Evolutionary conservation across 345 rosid species (phyloP), one percentile per base, ranked within the genome.

Genomic region (Gossypium rotundifolium): DNA sequence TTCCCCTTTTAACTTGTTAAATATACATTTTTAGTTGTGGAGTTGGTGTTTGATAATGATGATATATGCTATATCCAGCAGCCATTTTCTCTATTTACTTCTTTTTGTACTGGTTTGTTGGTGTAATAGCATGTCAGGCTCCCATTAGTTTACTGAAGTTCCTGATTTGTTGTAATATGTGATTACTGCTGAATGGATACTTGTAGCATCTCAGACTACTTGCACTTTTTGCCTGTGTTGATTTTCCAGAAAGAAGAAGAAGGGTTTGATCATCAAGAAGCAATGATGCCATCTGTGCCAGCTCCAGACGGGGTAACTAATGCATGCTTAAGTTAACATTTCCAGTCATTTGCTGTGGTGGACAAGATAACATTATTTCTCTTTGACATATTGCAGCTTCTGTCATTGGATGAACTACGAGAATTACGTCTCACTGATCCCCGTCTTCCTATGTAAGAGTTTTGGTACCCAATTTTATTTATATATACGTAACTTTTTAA

Each of bases 391-490:
- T 82, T 85, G 83, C 91, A 95, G 99, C 98, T 95, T 82, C 81
- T 87, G 54, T 85, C 97, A 49, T 55, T 93, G 84, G 99, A 95
- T 81, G 92, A 90, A 79, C 76, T 91, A 73, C 94, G 92, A 4
- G 94, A 91, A 58, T 88, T 81, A 74, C 97, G 94, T 74, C 84
- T 90, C 65, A 90, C 88, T 76, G 98, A 95, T 82, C 98, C 97
- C 77, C 85, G 82, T 63, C 87, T 95, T 72, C 97, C 99, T 62
- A 90, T 90, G 99, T 94, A 79, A 71, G 83, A 57, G 25, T 46
- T 16, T 51, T 29, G 29, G 22, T 33, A 70, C 13, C 33, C 40
- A 53, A 9, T 25, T 59, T 45, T 72, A 13, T 72, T 22, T 59
- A 9, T 44, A 0, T 42, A 23, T 60, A 5, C 18, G 13, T 55